Evolutionary conservation across 352 stramenopile species (phyloP).

Genomic region (Globisporangium mamillatum): DNA sequence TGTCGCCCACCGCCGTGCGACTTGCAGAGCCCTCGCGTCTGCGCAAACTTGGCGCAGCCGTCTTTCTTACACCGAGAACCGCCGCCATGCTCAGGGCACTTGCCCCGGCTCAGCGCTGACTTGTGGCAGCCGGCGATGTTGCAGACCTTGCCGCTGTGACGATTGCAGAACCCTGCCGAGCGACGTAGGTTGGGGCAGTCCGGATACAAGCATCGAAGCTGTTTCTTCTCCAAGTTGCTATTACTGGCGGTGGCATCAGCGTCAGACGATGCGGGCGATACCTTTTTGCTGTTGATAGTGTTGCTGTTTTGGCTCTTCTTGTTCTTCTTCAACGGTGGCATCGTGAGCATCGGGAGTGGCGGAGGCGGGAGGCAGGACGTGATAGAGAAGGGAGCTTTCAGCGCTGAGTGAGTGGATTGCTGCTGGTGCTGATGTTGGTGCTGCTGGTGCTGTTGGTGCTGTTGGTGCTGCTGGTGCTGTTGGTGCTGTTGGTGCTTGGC

Average conservation of each 20-base stretch:
- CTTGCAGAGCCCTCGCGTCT: constrained; percentile 81
- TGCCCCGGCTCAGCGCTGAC: constrained; percentile 73
- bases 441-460: neutral
- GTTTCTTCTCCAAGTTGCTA: constrained; percentile 41
- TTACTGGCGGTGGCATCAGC: neutral
- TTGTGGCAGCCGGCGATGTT: constrained; percentile 66
- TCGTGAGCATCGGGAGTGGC: constrained; percentile 66
- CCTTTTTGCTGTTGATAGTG: constrained; percentile 10
- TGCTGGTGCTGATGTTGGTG: neutral
- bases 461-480: neutral
- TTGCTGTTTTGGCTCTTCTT: constrained; percentile 23
- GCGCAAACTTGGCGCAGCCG: constrained; percentile 82
- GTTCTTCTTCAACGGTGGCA: constrained; percentile 78
- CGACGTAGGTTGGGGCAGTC: constrained; percentile 75
- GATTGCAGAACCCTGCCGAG: constrained; percentile 78
- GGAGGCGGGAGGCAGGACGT: constrained; percentile 51
- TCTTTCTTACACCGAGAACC: constrained; percentile 82
- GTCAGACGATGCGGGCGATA: neutral
- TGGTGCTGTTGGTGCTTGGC: constrained; percentile 16
- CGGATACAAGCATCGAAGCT: constrained; percentile 71
- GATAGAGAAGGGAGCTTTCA: constrained; percentile 34
- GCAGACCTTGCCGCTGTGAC: constrained; percentile 80
- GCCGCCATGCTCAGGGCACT: constrained; percentile 83
- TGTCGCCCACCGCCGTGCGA: constrained; percentile 77
- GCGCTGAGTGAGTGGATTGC: constrained; percentile 15